phyloP scores from a whole-genome alignment of 1,284 basidiomycete genomes.

The Sanghuangporus baumii region DNA sequence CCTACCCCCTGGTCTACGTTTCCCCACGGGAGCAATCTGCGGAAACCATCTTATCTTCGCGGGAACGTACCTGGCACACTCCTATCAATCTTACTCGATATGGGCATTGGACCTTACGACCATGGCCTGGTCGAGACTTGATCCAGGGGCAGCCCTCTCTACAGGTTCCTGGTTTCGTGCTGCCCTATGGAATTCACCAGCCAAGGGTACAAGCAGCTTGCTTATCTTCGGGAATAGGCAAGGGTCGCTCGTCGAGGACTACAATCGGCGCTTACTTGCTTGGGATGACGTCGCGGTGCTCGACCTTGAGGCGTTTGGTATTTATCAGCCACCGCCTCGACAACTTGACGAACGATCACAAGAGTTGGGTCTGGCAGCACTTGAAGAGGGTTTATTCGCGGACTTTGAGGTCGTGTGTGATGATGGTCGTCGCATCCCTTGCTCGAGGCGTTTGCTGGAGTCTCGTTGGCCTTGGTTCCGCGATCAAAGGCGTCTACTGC shows the following conservation, averaged over 20 bases:
- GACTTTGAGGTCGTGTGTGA: conserved; percentile 92
- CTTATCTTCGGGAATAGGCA: conserved; percentile 85
- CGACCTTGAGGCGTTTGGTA: conserved; percentile 89
- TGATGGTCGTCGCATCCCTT: conserved; percentile 79
- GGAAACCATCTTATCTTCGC: conserved; percentile 86
- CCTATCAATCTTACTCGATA: conserved; percentile 85
- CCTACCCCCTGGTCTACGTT: conserved; percentile 88
- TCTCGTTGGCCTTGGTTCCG: conserved; percentile 94
- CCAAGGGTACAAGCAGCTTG: conserved; percentile 56
- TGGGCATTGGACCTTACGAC: conserved; percentile 80
- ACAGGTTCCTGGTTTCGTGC: conserved; percentile 87
- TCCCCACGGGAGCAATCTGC: conserved; percentile 87
- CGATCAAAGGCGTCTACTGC: conserved; percentile 56
- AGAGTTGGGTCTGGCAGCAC: conserved; percentile 69
- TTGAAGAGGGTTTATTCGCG: conserved; percentile 70
- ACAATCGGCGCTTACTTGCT: conserved; percentile 83
- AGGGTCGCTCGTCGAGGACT: conserved; percentile 86
- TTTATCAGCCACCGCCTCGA: conserved; percentile 81
- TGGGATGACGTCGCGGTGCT: conserved; percentile 90
- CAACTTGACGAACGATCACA: conserved; percentile 67
- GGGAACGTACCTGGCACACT: conserved; percentile 86
- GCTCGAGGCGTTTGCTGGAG: conserved; percentile 77
- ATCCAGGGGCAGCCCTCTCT: conserved; percentile 72
- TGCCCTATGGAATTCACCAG: conserved; percentile 63
- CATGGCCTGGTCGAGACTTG: conserved; percentile 82